Evolutionary conservation across 1,139 yeast species (phyloP), one percentile per base, ranked within the genome.

Genomic region (Pneumocystis sp.): DNA sequence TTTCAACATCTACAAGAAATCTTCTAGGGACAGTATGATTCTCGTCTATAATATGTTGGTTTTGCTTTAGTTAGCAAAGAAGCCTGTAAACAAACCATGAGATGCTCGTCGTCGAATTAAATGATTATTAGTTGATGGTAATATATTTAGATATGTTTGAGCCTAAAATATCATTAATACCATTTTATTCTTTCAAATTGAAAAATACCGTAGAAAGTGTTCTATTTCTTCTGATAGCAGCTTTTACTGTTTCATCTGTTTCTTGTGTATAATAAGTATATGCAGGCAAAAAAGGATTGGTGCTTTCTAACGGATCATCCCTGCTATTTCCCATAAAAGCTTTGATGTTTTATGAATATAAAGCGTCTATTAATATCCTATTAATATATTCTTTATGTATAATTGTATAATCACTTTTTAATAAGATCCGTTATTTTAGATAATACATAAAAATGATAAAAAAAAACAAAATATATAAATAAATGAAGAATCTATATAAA

Each of bases 1-100:
- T 75, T 71, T 89, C 88, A 44, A 91, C 87, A 73, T 90, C 88
- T 68, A 91, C 87, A 72, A 85, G 83, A 73, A 87, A 89, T 72
- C 84, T 80, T 70, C 85, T 80, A 1, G 83, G 76, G 10, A 40
- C 45, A 2, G 34, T 19, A 25, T 35, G 34, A 25, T 39, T 45
- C 15, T 61, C 50, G 15, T 61, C 63, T 61, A 15, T 31, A 6
- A 12, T 50, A 12, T 45, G 21, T 50, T 12, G 8, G n/a, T 50
- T 25, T 50, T 25, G 8, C 7, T 50, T 4, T 10, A 40, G 6
- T 17, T 5, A 40, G 15, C 8, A 25, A 25, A 50, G 21, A 50
- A 50, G 10, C 5, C 34, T 31, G 34, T 31, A 31, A 12, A 50
- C 34, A 25, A 50, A 50, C 57, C 57, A 50, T 50, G 57, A 7